Evolutionary conservation across 2,329 filamentous ascomycete species (phyloP).

Genomic region (Colletotrichum sp.): DNA sequence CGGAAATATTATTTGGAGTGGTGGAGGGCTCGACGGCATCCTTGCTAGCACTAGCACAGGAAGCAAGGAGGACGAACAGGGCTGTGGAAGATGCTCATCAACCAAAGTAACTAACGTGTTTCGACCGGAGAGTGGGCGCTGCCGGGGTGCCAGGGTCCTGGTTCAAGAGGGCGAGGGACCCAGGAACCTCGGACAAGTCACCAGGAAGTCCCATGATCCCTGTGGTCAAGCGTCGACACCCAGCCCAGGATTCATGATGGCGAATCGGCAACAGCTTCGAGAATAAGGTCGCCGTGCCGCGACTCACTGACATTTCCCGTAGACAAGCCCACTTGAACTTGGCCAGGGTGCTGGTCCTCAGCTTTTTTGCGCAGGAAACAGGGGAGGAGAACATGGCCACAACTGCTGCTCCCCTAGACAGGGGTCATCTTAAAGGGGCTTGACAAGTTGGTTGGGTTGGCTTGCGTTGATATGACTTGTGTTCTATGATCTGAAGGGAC

Average conservation of each 20-base stretch:
- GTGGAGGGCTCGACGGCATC: constrained; percentile 33
- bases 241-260: constrained; percentile 13
- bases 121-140: constrained; percentile 41
- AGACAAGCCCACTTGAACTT: constrained; percentile 22
- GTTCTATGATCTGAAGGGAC: constrained; percentile 5
- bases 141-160: constrained; percentile 21
- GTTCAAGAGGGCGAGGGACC: constrained; percentile 9
- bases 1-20: constrained; percentile 53
- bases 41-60: constrained; percentile 32
- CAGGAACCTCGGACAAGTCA: constrained; percentile 22
- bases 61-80: constrained; percentile 40
- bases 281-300: constrained; percentile 22
- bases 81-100: constrained; percentile 40
- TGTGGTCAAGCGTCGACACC: constrained; percentile 14
- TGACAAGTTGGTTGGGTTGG: neutral
- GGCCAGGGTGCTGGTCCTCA: constrained; percentile 6
- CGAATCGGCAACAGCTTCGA: constrained; percentile 22
- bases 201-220: constrained; percentile 19
- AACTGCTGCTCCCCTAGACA: neutral
- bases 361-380: constrained; percentile 6
- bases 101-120: constrained; percentile 46
- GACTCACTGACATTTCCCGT: constrained; percentile 36
- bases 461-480: neutral
- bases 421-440: neutral
- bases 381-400: neutral